Evolutionary conservation across 805 yeast species (phyloP), one percentile per base, ranked within the genome.

Genomic region (Cyberlindnera lachancei): DNA sequence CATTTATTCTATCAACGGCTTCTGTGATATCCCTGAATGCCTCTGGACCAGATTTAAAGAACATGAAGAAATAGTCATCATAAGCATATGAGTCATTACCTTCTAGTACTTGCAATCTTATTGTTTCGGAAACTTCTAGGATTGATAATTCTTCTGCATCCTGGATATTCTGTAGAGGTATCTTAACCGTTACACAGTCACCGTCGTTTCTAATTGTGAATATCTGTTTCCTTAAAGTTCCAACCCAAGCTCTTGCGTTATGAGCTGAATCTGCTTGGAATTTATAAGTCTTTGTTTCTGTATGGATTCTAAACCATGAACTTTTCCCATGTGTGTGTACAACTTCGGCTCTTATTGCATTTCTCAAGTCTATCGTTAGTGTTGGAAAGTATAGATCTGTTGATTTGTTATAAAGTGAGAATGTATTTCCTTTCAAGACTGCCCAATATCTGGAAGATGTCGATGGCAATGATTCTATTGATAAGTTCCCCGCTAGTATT

Each of bases 361-460:
- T 63, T 27, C 75, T 64, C 39, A 90, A 60, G 52, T 86, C 92
- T 23, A 90, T 74, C 0, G 85, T 79, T 23, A 82, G 59, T 7
- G 65, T 62, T 0, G 97, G 96, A 58, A 86, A 87, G 55, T 87
- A 86, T n/a, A 80, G 58, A 37, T 87, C 94, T 0, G 85, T 76
- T 2, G 95, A 70, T 7, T 71, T 72, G 7, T 71, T 59, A 53
- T 80, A 87, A 23, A 84, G 64, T 3, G 84, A 68, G 13, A 90
- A 64, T 0, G 86, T 70, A 28, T 76, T 76, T 23, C 75, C 75
- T 42, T 81, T 65, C 37, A 90, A 59, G 0, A 86, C 73, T 6
- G 86, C 86, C 96, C 96, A 90, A 50, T 69, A 79, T 29, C 94
- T 65, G 18, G 59, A 25, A 13, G 59, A 35, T 8, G 44, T 35